These are phyloP conservation scores for Microthyrium microscopicum DNA, from an alignment of 2,329 filamentous ascomycete species.

Conservation along the genomic window DNA sequence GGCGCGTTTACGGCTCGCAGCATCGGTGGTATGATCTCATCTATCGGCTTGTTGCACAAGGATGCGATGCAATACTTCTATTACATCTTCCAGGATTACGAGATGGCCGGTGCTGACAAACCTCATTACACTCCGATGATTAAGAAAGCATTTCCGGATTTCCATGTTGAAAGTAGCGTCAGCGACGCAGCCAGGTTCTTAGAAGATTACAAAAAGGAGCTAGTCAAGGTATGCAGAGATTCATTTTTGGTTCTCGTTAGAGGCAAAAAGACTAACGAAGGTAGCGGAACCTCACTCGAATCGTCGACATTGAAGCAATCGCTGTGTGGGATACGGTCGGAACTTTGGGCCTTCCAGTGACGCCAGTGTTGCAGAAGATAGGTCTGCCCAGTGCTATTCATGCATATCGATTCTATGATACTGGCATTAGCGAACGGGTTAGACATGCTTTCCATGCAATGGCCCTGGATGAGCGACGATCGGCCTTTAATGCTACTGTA, in stretches of 20 bases:
- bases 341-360: constrained; percentile 27
- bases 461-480: constrained; percentile 39
- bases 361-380: constrained; percentile 17
- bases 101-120: constrained; percentile 10
- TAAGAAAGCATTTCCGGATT: constrained; percentile 3
- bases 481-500: constrained; percentile 37
- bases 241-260: too few relatives aligned
- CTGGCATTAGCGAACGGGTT: constrained; percentile 27
- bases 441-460: constrained; percentile 44
- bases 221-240: background rate
- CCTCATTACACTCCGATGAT: constrained; percentile 4
- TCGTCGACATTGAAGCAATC: constrained; percentile 31
- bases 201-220: background rate
- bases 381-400: constrained; percentile 22
- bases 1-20: constrained; percentile 25
- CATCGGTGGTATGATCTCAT: constrained; percentile 12
- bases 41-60: constrained; percentile 12
- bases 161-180: constrained; percentile 3
- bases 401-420: constrained; percentile 26
- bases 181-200: background rate
- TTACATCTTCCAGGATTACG: constrained; percentile 11
- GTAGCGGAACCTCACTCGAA: constrained; percentile 20
- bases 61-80: constrained; percentile 10
- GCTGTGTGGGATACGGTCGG: constrained; percentile 39
- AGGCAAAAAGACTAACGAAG: constrained; percentile 18